Base-by-base conservation (phyloP, 805 yeast species). In the Metschnikowia sp. region DNA sequence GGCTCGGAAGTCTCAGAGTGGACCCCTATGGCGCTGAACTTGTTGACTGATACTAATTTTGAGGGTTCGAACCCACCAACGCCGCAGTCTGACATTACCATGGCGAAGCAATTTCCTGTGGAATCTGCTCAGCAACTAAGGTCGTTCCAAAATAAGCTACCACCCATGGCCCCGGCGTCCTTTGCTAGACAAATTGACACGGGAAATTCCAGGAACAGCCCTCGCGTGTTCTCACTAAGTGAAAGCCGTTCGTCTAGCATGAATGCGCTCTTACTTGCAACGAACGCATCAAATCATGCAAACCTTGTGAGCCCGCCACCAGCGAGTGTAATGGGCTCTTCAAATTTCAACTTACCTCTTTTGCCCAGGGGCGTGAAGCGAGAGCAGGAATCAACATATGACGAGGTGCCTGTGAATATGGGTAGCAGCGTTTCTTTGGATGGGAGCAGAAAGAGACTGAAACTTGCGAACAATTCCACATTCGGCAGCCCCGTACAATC, bases 201-300 rank as follows among this genome's bases (percentile, higher is more conserved):
- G 32, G 32, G 40, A 8, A 39, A 30, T 10, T 4, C 8, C 19
- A 33, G 22, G 13, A 8, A 10, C 12, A 28, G 32, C 10, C 28
- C 40, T 10, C 12, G 32, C 11, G 32, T 28, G 2, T 46, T 28
- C 15, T 46, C 49, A 7, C 40, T 46, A 8, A 34, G 40, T 15
- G 46, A 46, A 15, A 29, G 35, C 22, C 18, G 49, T 19, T 39
- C 47, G 4, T 39, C 47, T 18, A 53, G 44, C 36, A 53, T 53
- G 49, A 45, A 51, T 22, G 55, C 57, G 10, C 52, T 53, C 8
- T 30, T 53, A 19, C 39, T 47, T 10, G 57, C 57, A 10, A 51
- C 57, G 10, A 48, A 39, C 15, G 43, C 49, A 4, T 39, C 49
- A 12, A 38, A 29, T 26, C 28, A 34, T 9, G 18, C 35, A 6